Conservation (phyloP, 2,329 filamentous ascomycete genomes). For the Claviceps sp. region DNA sequence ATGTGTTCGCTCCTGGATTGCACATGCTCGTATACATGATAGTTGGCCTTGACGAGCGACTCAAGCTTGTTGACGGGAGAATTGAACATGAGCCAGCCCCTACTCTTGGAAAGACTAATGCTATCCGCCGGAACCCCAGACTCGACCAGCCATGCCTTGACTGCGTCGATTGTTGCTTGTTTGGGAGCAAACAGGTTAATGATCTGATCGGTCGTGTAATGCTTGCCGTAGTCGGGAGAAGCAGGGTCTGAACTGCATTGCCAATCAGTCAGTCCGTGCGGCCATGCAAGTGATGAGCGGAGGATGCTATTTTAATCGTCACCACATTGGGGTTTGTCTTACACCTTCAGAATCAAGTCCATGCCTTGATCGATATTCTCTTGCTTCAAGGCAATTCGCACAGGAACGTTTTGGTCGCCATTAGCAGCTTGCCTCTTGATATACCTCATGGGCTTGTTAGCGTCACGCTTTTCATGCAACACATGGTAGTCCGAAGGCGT, state of each 20-base stretch:
- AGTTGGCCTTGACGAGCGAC: slow-evolving; percentile 36
- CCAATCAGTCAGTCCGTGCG: background rate
- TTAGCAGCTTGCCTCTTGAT: slow-evolving; percentile 11
- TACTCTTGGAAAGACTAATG: slow-evolving; percentile 34
- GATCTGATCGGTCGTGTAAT: slow-evolving; percentile 31
- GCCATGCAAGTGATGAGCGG: no score
- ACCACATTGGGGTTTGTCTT: background rate
- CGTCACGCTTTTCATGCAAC: slow-evolving; percentile 20
- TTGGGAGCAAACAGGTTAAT: slow-evolving; percentile 28
- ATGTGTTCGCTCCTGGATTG: slow-evolving; percentile 20
- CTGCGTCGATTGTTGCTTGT: slow-evolving; percentile 31
- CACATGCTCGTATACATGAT: slow-evolving; percentile 34
- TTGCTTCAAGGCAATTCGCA: slow-evolving; percentile 31
- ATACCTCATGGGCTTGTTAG: slow-evolving; percentile 11
- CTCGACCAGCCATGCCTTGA: slow-evolving; percentile 38
- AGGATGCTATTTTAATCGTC: background rate
- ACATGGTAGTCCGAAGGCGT: slow-evolving; percentile 12
- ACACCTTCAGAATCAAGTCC: slow-evolving; percentile 28
- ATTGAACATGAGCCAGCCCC: slow-evolving; percentile 41
- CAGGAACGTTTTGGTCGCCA: slow-evolving; percentile 15
- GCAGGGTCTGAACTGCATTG: slow-evolving; percentile 22
- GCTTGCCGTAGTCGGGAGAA: slow-evolving; percentile 31
- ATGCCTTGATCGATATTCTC: slow-evolving; percentile 32
- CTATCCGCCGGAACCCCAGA: slow-evolving; percentile 35
- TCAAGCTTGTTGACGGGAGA: slow-evolving; percentile 41